Conservation (phyloP, 768 basidiomycete genomes). For the Amanita jacksonii region DNA sequence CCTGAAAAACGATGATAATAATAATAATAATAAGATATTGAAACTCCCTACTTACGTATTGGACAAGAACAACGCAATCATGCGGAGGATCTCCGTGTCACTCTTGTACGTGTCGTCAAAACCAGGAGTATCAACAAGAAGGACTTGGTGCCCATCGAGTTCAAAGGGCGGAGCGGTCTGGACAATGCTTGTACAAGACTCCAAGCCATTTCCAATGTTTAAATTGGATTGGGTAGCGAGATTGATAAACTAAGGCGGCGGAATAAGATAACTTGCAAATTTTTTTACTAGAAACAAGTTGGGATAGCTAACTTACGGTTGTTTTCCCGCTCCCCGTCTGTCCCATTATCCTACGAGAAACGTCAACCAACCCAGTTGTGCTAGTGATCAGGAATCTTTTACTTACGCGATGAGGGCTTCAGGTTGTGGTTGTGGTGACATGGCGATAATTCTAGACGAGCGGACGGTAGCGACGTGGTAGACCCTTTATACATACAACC, state of each 20-base stretch:
- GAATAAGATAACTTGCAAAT: background rate
- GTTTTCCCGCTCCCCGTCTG: slow-evolving; percentile 32
- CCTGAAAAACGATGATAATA: no score
- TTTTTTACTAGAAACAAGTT: no score
- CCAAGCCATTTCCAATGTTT: slow-evolving; percentile 32
- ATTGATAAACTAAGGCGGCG: slow-evolving; percentile 43
- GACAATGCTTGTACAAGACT: slow-evolving; percentile 43
- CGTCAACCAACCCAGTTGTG: no score
- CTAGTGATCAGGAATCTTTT: no score
- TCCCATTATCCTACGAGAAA: slow-evolving; percentile 33
- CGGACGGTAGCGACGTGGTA: no score
- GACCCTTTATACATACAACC: no score
- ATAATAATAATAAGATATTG: no score
- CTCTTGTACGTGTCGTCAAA: slow-evolving; percentile 45
- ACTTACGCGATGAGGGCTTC: no score
- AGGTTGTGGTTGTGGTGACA: no score
- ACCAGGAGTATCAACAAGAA: slow-evolving; percentile 50
- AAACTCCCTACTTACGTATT: slow-evolving; percentile 25
- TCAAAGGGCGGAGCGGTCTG: slow-evolving; percentile 32
- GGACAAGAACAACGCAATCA: slow-evolving; percentile 36
- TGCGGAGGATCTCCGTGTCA: slow-evolving; percentile 37
- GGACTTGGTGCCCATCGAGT: slow-evolving; percentile 31
- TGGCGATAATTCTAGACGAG: no score
- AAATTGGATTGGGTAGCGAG: slow-evolving; percentile 38
- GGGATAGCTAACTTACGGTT: slow-evolving; percentile 16